Base-by-base conservation (phyloP, 192 early-diverging fungal genomes). In the Coemansia brasiliensis region DNA sequence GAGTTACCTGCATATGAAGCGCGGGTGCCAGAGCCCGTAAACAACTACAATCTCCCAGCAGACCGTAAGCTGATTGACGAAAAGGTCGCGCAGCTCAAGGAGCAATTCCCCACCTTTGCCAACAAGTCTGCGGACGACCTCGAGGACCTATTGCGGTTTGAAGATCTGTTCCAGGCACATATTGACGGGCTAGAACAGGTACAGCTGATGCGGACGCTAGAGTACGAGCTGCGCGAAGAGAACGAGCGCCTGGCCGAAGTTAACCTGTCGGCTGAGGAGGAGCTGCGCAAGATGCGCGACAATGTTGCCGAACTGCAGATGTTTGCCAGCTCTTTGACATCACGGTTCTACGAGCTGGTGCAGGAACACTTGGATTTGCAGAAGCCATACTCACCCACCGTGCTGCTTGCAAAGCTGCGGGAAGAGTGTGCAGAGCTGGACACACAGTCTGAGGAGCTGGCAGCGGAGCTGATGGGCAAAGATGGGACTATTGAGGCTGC, bases 91-190 rank as follows among this genome's bases (percentile, higher is more conserved):
- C 48, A 39, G 9, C 69, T 81, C 0, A 45, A 51, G 21, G 73
- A 71, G 42, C 72, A 81, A 22, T 81, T 75, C 35, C 79, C 79
- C 2, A 81, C 79, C 6, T 81, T 81, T 63, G 79, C 72, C 18
- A 81, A 81, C 63, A 81, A 81, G 57, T 72, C 79, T 2, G 72
- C 79, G 1, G 79, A 75, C 29, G 79, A 81, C 57, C 57, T 81
- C 0, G 68, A 74, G 38, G 79, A 81, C 49, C 60, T 81, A 3
- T 46, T 81, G 24, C 72, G 68, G 13, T 81, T 69, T 51, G 79
- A 75, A 32, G 79, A 81, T 53, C 61, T 81, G 41, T 81, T 81
- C 52, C 79, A 75, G 40, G 72, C 79, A 20, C 73, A 81, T 39
- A 75, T 81, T 20, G 70, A 81, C 41, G 79, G 79, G 26, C 61